phyloP scores from a whole-genome alignment of 257 asterid genomes.

The Verbascum thapsus region DNA sequence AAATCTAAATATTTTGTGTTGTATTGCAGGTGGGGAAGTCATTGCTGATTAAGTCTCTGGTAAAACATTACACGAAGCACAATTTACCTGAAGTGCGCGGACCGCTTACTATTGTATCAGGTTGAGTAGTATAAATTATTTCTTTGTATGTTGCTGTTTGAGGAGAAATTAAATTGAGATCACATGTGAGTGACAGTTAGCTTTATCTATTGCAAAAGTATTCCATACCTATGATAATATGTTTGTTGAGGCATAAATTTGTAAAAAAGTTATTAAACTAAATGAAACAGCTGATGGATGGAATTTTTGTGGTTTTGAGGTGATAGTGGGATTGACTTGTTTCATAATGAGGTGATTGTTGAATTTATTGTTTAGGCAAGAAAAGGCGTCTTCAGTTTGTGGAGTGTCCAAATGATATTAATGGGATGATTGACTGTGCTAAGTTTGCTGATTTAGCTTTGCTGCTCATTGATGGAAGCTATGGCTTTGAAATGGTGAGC shows the following conservation, averaged over 20 bases:
- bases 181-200: slow-evolving; percentile 2
- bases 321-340: slow-evolving; percentile 3
- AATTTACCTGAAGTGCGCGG: slow-evolving; percentile 94
- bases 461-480: slow-evolving; percentile 96
- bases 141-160: neutral
- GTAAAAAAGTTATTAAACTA: neutral
- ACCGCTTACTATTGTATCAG: slow-evolving; percentile 93
- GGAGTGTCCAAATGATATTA: slow-evolving; percentile 98
- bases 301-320: neutral
- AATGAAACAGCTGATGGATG: slow-evolving; percentile 3
- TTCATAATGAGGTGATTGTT: slow-evolving; percentile 20
- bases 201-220: neutral
- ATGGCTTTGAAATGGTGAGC: slow-evolving; percentile 98
- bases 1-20: slow-evolving; percentile 23
- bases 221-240: neutral
- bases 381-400: slow-evolving; percentile 89
- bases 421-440: slow-evolving; percentile 99
- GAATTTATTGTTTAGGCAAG: slow-evolving; percentile 63
- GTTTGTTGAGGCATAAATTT: neutral
- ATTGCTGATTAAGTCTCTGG: slow-evolving; percentile 75
- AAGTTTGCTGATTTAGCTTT: slow-evolving; percentile 91
- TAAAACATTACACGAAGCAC: slow-evolving; percentile 91
- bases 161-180: slow-evolving; percentile 12
- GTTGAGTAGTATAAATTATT: slow-evolving; percentile 35
- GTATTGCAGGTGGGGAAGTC: slow-evolving; percentile 86